These are phyloP conservation scores for Blastobotrys ciferrii DNA, from an alignment of 1,139 yeast species.

Conservation along the genomic window DNA sequence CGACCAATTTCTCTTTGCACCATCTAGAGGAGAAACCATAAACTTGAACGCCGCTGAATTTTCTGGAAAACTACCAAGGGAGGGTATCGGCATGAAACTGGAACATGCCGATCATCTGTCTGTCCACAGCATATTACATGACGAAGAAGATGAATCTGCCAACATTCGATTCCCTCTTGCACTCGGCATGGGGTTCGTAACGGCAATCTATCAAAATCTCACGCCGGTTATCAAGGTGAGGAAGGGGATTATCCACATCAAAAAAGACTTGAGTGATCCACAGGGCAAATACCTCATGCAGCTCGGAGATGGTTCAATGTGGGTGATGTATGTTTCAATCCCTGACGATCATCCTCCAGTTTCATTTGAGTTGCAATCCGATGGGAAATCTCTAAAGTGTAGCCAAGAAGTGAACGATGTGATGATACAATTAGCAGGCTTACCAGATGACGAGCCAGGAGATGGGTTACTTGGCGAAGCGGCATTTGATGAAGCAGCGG, in stretches of 20 bases:
- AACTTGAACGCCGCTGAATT: conserved; percentile 36
- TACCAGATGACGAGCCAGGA: conserved; percentile 13
- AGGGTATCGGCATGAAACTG: conserved; percentile 23
- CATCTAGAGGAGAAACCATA: conserved; percentile 39
- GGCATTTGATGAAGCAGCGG: conserved; percentile 47
- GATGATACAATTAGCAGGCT: conserved; percentile 51
- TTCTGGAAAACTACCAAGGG: conserved; percentile 22
- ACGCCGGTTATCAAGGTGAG: conserved; percentile 53
- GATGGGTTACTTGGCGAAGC: conserved; percentile 6
- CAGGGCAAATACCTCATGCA: conserved; percentile 44
- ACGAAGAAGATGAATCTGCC: conserved; percentile 50
- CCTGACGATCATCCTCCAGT: conserved; percentile 38
- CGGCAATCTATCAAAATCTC: conserved; percentile 65
- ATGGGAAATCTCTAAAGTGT: background rate
- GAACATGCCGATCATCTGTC: conserved; percentile 43
- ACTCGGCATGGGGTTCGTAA: conserved; percentile 76
- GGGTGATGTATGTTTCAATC: conserved; percentile 58
- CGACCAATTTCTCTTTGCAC: conserved; percentile 49
- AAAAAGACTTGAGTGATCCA: conserved; percentile 16
- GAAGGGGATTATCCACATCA: conserved; percentile 55
- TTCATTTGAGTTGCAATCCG: background rate
- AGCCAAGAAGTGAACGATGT: conserved; percentile 43
- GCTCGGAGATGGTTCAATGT: conserved; percentile 47
- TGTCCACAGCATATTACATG: background rate
- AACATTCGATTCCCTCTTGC: conserved; percentile 48